Evolutionary conservation across 371 early-diverging fungal species (phyloP), one percentile per base, ranked within the genome.

Genomic region (Lichtheimia corymbifera): DNA sequence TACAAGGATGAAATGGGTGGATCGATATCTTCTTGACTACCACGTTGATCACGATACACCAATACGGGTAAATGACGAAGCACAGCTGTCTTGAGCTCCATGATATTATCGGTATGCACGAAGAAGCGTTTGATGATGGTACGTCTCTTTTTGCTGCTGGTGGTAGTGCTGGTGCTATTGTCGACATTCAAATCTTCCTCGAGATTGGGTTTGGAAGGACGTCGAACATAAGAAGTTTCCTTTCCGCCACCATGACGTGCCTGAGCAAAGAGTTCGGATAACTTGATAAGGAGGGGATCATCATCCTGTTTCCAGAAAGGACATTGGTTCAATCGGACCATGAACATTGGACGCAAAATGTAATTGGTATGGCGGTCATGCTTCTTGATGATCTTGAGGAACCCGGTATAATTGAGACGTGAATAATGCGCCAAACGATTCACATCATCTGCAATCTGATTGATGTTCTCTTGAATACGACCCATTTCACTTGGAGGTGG

Each of bases 41-140:
- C 85, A 64, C 88, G 89, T 58, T 85, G 83, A 64, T 88, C 84
- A 6, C 84, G 80, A 73, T 96, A 99, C 27, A 99, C 88, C 59
- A 98, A 82, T 25, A 99, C 96, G 5, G 99, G 99, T 49, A 99
- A 84, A 71, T 98, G 90, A 70, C 93, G 92, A 50, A 99, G 85
- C 47, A 99, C 95, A 67, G 86, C 83, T 24, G 92, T 88, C 72
- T 97, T 96, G 63, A 99, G 87, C 67, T 97, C 97, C 63, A 94
- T 88, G 17, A 99, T 91, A 74, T 99, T 98, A 70, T 99, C 98
- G 0, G 93, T 90, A 61, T 96, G 96, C 1, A 99, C 96, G 97
- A 99, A 99, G 82, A 94, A 99, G 71, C 98, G 65, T 51, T 74
- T 78, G 18, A 78, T 65, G 4, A 78, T 60, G 27, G 67, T 67